phyloP scores from a whole-genome alignment of 1,284 basidiomycete species.

The Wolfiporia cocos region DNA sequence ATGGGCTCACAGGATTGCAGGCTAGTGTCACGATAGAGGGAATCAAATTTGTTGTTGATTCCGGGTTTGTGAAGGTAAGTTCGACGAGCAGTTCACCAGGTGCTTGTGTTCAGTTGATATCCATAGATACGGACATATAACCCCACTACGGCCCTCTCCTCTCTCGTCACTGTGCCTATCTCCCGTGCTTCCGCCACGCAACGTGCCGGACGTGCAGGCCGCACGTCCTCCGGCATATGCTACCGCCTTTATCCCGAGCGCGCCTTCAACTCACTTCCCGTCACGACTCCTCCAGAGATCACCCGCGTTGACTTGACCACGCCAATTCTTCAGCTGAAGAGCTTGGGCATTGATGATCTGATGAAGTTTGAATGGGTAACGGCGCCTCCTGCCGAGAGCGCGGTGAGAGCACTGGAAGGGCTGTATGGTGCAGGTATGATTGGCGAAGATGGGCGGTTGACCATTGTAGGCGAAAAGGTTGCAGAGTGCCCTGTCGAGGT shows the following conservation, averaged over 20 bases:
- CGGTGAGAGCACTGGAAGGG: constrained; percentile 79
- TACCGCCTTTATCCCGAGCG: constrained; percentile 86
- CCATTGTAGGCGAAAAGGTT: constrained; percentile 61
- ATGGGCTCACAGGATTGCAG: constrained; percentile 28
- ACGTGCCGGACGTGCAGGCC: constrained; percentile 85
- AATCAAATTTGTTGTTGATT: constrained; percentile 93
- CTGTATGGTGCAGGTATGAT: constrained; percentile 69
- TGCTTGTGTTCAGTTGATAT: constrained; percentile 11
- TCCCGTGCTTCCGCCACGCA: constrained; percentile 85
- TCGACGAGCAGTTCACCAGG: not conserved
- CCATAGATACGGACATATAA: constrained; percentile 79
- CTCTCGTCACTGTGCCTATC: constrained; percentile 74
- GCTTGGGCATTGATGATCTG: constrained; percentile 92
- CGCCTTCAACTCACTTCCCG: constrained; percentile 51
- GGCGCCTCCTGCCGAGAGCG: constrained; percentile 80
- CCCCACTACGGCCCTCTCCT: constrained; percentile 76
- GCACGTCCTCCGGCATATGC: constrained; percentile 87
- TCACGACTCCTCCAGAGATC: constrained; percentile 83
- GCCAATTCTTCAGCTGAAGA: constrained; percentile 89
- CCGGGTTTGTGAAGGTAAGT: constrained; percentile 88
- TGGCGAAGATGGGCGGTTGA: constrained; percentile 61
- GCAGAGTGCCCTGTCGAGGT: constrained; percentile 78
- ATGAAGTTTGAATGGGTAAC: constrained; percentile 95
- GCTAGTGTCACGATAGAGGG: constrained; percentile 96
- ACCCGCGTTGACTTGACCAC: constrained; percentile 84